Base-by-base conservation (phyloP, 371 early-diverging fungal genomes). In the Mortierella sp. region DNA sequence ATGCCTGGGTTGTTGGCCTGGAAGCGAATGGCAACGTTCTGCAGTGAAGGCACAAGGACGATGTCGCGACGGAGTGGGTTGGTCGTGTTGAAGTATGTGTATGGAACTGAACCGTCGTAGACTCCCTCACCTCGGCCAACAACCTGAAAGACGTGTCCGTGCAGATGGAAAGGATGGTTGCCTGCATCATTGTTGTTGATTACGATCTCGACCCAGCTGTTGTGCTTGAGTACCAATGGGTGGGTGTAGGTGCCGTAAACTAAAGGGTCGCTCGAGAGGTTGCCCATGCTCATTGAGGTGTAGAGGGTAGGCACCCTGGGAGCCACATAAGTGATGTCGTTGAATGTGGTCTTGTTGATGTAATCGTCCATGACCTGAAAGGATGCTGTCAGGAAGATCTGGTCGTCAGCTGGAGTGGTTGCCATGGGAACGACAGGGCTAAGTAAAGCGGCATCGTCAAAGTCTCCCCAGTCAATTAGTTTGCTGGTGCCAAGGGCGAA, bases 81-180 rank as follows among this genome's bases (percentile, higher is more conserved):
- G 21, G 86, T 73, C 80, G 81, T 74, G 77, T 75, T 73, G 77
- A 72, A 74, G 82, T 83, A 82, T 16, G 86, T 75, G 21, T 72
- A 82, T 14, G 83, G 82, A 16, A 31, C n/a, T 0, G 69, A 50
- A 11, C 78, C 85, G 16, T 86, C 82, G 61, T 88, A 89, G 43
- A 73, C 78, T 59, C 77, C 82, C 59, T 74, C 77, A 43, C 81
- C 69, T 74, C 91, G 92, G 43, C 89, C 93, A 50, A 95, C 90
- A 46, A 96, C 81, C 78, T 95, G 94, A 91, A 96, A 96, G 46
- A 87, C 86, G 86, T 96, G 95, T 10, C 97, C 97, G 84, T 96
- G 96, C 21, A 96, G 87, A 88, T 96, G 96, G 91, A 95, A 95
- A 59, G 96, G 96, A 80, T 96, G 96, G 73, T 83, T 80, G 67